Evolutionary conservation across 129 eudicot species (phyloP).

Genomic region (Tagetes patula): DNA sequence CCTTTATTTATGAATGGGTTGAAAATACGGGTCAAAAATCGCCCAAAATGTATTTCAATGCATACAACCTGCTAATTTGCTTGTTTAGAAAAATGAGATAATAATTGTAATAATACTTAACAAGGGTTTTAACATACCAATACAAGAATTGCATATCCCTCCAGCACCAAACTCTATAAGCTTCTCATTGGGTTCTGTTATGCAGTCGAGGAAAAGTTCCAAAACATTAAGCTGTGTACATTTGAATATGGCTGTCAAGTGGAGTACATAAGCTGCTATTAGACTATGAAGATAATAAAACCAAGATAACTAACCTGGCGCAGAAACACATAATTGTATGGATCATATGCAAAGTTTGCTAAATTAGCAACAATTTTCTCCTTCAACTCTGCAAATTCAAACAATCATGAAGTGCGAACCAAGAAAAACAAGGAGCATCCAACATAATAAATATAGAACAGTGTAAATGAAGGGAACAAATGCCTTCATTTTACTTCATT

Average conservation of each 20-base stretch:
- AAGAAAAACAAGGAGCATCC: not conserved
- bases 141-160: constrained; percentile 86
- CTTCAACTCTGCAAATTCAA: constrained; percentile 55
- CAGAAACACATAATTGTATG: constrained; percentile 68
- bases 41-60: not conserved
- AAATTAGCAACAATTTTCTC: constrained; percentile 85
- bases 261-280: not conserved
- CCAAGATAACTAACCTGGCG: constrained; percentile 53
- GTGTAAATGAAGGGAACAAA: not conserved
- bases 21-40: not conserved
- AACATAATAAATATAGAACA: not conserved
- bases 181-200: constrained; percentile 86
- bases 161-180: constrained; percentile 91
- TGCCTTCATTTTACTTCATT: not conserved
- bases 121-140: constrained; percentile 39
- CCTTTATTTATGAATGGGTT: not conserved
- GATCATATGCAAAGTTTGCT: constrained; percentile 95
- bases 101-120: not conserved
- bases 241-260: constrained; percentile 9
- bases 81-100: not conserved
- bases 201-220: constrained; percentile 94
- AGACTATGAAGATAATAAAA: not conserved
- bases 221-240: constrained; percentile 65
- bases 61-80: not conserved
- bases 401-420: not conserved